Percentiles rank a stretch among this genome's conserved stretches.
phyloP scores from a whole-genome alignment of 345 rosid species.

The Eucalyptus camaldulensis region DNA sequence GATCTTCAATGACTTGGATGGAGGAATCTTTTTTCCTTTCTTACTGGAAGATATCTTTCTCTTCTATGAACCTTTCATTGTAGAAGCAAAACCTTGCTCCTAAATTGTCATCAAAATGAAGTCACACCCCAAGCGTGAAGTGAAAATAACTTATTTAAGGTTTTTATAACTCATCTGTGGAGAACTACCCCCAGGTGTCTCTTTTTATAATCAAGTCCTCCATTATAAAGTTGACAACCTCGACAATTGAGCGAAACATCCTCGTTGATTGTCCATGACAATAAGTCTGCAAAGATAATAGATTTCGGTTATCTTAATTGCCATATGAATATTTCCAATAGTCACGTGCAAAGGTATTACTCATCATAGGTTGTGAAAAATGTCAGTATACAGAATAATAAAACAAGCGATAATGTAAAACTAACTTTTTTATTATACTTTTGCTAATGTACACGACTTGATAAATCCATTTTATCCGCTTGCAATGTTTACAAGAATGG shows the following conservation, averaged over 20 bases:
- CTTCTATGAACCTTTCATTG: background rate
- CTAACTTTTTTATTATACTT: background rate
- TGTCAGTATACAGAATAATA: background rate
- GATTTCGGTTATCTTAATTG: background rate
- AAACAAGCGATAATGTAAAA: background rate
- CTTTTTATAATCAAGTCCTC: background rate
- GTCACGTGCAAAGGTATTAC: background rate
- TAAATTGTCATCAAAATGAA: background rate
- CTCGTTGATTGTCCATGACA: background rate
- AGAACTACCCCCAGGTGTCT: background rate
- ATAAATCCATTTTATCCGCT: background rate
- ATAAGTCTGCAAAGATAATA: background rate
- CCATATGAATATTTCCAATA: background rate
- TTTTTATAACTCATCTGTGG: background rate
- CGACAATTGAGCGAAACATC: background rate
- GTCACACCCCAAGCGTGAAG: background rate
- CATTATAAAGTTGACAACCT: background rate
- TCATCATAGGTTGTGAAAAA: background rate
- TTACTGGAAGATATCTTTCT: background rate
- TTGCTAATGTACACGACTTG: background rate
- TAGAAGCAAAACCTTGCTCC: background rate
- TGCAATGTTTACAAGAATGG: background rate
- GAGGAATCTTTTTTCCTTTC: background rate
- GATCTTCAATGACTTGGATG: background rate
- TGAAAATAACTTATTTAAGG: background rate